A percentile compares a stretch with the other conserved stretches of the same genome.
phyloP scores from a whole-genome alignment of 2,329 filamentous ascomycete genomes.

The Trichophyton mentagrophytes region DNA sequence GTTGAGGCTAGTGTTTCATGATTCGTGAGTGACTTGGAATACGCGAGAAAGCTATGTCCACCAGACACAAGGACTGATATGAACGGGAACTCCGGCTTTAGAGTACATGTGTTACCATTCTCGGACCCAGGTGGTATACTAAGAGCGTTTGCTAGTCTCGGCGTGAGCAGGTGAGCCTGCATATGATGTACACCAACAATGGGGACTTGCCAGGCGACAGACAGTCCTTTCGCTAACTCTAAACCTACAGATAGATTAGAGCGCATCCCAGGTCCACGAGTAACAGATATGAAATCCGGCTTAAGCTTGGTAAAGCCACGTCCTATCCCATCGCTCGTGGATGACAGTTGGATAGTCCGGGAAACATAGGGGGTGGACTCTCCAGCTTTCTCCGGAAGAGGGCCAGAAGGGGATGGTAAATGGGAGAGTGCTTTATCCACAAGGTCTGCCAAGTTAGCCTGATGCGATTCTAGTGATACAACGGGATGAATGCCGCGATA shows the following conservation, averaged over 20 bases:
- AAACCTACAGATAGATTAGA: constrained; percentile 66
- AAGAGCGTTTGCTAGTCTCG: constrained; percentile 59
- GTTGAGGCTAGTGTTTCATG: constrained; percentile 64
- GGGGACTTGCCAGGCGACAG: constrained; percentile 69
- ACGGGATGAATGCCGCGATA: constrained; percentile 72
- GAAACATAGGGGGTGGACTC: background rate
- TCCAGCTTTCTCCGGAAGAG: background rate
- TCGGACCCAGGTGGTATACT: constrained; percentile 3
- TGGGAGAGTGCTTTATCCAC: constrained; percentile 49
- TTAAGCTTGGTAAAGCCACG: constrained; percentile 27
- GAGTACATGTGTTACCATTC: constrained; percentile 6
- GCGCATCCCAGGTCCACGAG: constrained; percentile 79
- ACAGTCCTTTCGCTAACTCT: constrained; percentile 74
- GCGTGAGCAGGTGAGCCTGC: constrained; percentile 89
- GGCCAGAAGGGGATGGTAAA: constrained; percentile 34
- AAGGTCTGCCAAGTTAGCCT: constrained; percentile 54
- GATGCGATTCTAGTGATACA: constrained; percentile 62
- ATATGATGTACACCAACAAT: constrained; percentile 87
- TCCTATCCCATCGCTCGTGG: background rate
- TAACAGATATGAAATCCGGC: constrained; percentile 79
- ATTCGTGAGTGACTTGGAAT: constrained; percentile 53
- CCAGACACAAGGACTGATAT: constrained; percentile 81
- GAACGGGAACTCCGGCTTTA: constrained; percentile 59
- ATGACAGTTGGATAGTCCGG: background rate
- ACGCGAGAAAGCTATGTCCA: constrained; percentile 77